Base-by-base conservation (phyloP, 805 yeast genomes). In the Candida hungchunana region DNA sequence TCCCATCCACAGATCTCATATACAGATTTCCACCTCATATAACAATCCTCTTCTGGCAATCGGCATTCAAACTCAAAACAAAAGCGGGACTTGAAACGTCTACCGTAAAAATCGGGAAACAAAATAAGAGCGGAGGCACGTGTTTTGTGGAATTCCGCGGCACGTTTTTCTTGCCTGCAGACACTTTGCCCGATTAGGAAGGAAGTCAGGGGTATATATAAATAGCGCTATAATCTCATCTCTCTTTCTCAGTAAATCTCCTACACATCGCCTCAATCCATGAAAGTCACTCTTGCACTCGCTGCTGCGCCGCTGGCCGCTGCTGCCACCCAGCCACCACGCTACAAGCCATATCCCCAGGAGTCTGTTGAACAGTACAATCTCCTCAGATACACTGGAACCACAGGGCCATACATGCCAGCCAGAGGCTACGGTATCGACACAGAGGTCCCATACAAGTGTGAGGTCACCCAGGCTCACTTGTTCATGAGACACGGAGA, bases 401-500 rank as follows among this genome's bases (percentile, higher is more conserved):
- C 78, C 14, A 49, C 69, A 15, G 82, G 74, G 1, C 84, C 85
- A 6, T 77, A 72, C 46, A 59, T 71, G 23, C 67, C 68, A 34
- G 65, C 63, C 32, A 57, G 61, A 4, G 82, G 82, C 1, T 72
- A 56, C 47, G 83, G 82, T 3, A 67, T 78, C 26, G 59, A 71
- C 12, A 54, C 66, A 15, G 73, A 62, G 8, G 45, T 64, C 2
- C 80, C 82, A 18, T 62, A 56, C 7, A 63, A 63, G 29, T 79
- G 84, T 56, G 49, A 58, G 6, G 63, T 79, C 37, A 75, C 74
- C 47, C 90, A 82, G 56, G 85, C 82, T 8, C 87, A 81, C 46
- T 59, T 82, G 16, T 60, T 82, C 34, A 77, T 79, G 47, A 71
- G 95, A 51, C 94, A 86, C 52, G 94, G 90, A 15, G 93, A 84